phyloP scores from a whole-genome alignment of 2,329 filamentous ascomycete species.

The Coniochaeta prunicola region DNA sequence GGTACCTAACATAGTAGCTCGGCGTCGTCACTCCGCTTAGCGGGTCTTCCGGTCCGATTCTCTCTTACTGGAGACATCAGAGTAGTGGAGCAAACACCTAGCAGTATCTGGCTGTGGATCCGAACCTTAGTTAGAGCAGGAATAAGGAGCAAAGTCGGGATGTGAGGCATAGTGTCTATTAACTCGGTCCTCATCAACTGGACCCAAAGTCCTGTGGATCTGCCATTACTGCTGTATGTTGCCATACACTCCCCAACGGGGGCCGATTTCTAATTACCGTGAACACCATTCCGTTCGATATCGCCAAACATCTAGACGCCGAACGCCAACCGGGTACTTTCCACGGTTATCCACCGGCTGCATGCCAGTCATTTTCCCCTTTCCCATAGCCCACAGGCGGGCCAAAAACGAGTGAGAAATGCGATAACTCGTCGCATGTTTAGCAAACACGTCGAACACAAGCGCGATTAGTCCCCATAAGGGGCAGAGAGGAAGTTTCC shows the following conservation, averaged over 20 bases:
- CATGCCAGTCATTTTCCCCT: not conserved
- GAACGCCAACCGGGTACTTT: not conserved
- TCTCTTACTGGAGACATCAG: too few relatives aligned
- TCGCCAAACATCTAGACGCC: not conserved
- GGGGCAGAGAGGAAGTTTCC: not conserved
- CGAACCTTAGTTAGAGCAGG: too few relatives aligned
- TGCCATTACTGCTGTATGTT: not conserved
- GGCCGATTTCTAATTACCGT: not conserved
- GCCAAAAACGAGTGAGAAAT: not conserved
- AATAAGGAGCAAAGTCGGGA: not conserved
- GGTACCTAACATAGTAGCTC: too few relatives aligned
- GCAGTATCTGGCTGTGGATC: too few relatives aligned
- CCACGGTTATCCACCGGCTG: not conserved
- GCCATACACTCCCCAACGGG: not conserved
- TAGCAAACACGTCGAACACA: not conserved
- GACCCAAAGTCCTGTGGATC: too few relatives aligned
- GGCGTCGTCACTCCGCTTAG: not conserved
- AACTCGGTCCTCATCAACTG: not conserved
- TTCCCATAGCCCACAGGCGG: not conserved
- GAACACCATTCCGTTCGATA: not conserved
- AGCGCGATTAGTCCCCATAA: not conserved
- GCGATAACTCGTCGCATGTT: not conserved
- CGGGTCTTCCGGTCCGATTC: not conserved
- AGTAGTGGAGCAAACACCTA: too few relatives aligned
- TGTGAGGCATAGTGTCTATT: not conserved